phyloP scores from a whole-genome alignment of 2,329 filamentous ascomycete genomes.

The Fusarium sp. region DNA sequence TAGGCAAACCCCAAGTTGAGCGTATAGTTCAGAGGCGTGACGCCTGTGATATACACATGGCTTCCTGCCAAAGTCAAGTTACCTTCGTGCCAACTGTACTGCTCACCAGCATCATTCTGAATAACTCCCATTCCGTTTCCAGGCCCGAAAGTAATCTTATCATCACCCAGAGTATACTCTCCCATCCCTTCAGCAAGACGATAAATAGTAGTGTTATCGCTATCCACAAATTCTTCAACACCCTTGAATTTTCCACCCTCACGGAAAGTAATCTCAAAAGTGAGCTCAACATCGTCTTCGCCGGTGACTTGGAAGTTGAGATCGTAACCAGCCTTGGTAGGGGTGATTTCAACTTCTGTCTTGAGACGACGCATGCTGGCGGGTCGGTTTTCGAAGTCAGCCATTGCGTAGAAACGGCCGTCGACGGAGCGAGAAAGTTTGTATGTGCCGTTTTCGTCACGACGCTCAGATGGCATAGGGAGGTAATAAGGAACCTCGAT shows the following conservation, averaged over 20 bases:
- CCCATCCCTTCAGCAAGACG: conserved; percentile 4
- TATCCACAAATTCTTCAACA: conserved; percentile 9
- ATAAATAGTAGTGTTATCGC: conserved; percentile 13
- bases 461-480: conserved; percentile 6
- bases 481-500: conserved; percentile 24
- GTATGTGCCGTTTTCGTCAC: conserved; percentile 16
- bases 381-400: conserved; percentile 19
- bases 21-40: conserved; percentile 16
- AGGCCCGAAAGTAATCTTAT: conserved; percentile 12
- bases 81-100: conserved; percentile 18
- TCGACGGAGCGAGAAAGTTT: conserved; percentile 11
- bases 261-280: conserved; percentile 23
- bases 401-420: conserved; percentile 23
- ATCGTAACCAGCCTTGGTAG: conserved; percentile 12
- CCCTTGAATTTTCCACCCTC: conserved; percentile 24
- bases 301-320: conserved; percentile 17
- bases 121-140: conserved; percentile 9
- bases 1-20: conserved; percentile 21
- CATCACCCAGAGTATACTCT: neutral
- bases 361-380: conserved; percentile 18
- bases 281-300: conserved; percentile 26
- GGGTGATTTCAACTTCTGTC: conserved; percentile 12
- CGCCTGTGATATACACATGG: conserved; percentile 21
- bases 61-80: conserved; percentile 11
- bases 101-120: conserved; percentile 15